Evolutionary conservation across 2,329 filamentous ascomycete genomes (phyloP).

Genomic region (Fusarium sp.): DNA sequence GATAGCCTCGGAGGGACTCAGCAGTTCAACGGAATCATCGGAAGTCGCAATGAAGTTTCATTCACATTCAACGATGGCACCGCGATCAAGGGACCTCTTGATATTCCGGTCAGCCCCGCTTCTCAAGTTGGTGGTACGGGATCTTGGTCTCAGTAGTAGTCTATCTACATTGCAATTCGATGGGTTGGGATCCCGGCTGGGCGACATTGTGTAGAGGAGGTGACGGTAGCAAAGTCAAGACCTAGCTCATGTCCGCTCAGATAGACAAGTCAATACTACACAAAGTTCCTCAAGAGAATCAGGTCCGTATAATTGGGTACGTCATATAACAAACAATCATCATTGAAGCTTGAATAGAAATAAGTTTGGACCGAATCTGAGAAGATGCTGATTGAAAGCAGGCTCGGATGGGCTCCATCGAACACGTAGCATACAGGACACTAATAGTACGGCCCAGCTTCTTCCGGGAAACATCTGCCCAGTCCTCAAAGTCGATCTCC

Average conservation of each 20-base stretch:
- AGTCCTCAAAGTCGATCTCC: background rate
- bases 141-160: accelerated
- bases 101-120: background rate
- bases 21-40: background rate
- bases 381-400: background rate
- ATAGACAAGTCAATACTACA: background rate
- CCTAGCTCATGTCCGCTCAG: too few species aligned
- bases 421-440: background rate
- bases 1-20: background rate
- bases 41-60: background rate
- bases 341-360: background rate
- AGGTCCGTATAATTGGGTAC: too few species aligned
- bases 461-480: background rate
- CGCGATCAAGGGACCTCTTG: background rate
- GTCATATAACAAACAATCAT: accelerated
- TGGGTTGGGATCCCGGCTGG: accelerated
- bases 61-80: background rate
- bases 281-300: accelerated
- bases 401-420: too few species aligned
- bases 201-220: too few species aligned
- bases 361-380: background rate
- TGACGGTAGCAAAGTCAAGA: too few species aligned
- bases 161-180: background rate
- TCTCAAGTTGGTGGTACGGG: background rate
- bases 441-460: background rate